Evolutionary conservation across 768 basidiomycete genomes (phyloP).

Genomic region (Amanita phalloides): DNA sequence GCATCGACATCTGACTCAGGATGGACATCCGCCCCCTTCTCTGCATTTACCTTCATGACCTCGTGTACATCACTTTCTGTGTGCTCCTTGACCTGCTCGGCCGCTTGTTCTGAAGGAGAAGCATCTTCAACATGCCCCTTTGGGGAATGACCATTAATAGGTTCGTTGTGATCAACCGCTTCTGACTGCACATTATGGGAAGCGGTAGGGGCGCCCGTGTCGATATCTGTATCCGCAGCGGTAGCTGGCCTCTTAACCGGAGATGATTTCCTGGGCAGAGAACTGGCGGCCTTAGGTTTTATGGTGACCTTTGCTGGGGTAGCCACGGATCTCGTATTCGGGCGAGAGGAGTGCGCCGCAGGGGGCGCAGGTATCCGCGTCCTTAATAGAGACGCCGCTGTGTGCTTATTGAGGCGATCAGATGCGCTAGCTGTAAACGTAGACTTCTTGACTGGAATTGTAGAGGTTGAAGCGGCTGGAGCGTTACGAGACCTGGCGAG

Average conservation of each 20-base stretch:
- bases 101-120: background rate
- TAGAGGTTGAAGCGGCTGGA: conserved; percentile 23
- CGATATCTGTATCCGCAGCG: conserved; percentile 6
- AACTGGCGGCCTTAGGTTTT: conserved; percentile 11
- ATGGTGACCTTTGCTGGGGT: conserved; percentile 16
- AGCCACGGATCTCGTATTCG: conserved; percentile 13
- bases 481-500: conserved; percentile 59
- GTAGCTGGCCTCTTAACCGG: conserved; percentile 14
- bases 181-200: background rate
- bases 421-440: conserved; percentile 40
- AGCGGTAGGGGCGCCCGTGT: background rate
- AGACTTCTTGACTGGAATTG: conserved; percentile 43
- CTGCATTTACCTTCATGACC: background rate
- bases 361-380: conserved; percentile 31
- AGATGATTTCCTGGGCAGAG: conserved; percentile 13
- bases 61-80: conserved; percentile 1
- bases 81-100: background rate
- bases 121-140: conserved; percentile 3
- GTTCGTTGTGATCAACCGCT: background rate
- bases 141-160: background rate
- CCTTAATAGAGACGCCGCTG: conserved; percentile 64
- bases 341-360: conserved; percentile 18
- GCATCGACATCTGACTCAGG: background rate
- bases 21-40: background rate
- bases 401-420: conserved; percentile 73